phyloP scores from a whole-genome alignment of 2,329 filamentous ascomycete species.

The Onygenales sp. region DNA sequence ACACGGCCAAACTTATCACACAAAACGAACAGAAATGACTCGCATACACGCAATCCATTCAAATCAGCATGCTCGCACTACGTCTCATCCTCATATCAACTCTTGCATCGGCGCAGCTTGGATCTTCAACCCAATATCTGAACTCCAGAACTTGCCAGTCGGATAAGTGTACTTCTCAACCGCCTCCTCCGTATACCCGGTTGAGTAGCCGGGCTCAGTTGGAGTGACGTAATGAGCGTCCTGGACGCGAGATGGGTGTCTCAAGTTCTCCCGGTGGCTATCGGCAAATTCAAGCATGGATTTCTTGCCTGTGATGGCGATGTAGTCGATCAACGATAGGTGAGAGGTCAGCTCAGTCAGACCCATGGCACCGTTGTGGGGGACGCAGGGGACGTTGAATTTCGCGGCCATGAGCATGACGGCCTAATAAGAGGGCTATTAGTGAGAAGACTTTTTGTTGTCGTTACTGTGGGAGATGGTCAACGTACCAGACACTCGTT shows the following conservation, averaged over 20 bases:
- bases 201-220: conserved; percentile 19
- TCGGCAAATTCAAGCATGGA: conserved; percentile 18
- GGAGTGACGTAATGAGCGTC: conserved; percentile 20
- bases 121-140: conserved; percentile 21
- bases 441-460: not conserved
- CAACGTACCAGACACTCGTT: conserved; percentile 9
- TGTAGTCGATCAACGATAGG: conserved; percentile 16
- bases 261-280: conserved; percentile 19
- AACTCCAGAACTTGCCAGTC: conserved; percentile 22
- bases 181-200: conserved; percentile 21
- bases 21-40: not conserved
- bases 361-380: conserved; percentile 14
- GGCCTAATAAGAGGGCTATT: not conserved
- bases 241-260: conserved; percentile 17
- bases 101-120: conserved; percentile 19
- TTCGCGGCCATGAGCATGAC: conserved; percentile 10
- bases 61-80: too few species aligned
- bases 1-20: too few species aligned
- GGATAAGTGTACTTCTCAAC: conserved; percentile 22
- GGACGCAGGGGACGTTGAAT: conserved; percentile 13
- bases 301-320: conserved; percentile 16
- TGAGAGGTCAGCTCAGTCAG: conserved; percentile 14
- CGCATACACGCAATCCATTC: not conserved
- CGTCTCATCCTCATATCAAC: not conserved
- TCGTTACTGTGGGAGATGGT: not conserved